Evolutionary conservation across 2,329 filamentous ascomycete genomes (phyloP), one percentile per base, ranked within the genome.

Genomic region (Pseudogymnoascus sp.): DNA sequence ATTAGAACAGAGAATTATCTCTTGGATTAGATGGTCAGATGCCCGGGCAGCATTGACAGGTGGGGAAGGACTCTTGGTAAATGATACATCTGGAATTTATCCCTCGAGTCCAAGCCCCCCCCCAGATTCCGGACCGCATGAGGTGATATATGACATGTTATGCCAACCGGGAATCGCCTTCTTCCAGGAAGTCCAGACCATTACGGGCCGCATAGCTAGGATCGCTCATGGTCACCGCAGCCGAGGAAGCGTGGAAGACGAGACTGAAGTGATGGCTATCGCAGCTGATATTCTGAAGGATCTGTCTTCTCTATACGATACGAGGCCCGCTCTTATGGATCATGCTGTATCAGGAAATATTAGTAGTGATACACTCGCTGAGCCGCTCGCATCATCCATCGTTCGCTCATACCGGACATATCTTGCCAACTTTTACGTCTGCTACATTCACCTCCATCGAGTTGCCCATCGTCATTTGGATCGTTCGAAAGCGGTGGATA

Each of bases 121-220:
- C 28, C 50, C 50, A 2, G 50, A 56, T 19, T 56, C 50, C 50
- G 50, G 50, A 6, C 50, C 14, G 78, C 50, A 82, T 41, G 79
- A 83, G 46, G 77, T 80, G 1, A 71, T 84, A 0, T 83, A 82
- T 63, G 79, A 83, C 65, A 76, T 82, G 0, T 70, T 84, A 4
- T 82, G 82, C 65, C 78, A 82, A 11, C 81, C 81, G 0, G 81
- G 81, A 0, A 78, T 82, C 16, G 74, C 80, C 1, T 84, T 84
- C 69, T 84, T 81, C 66, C 81, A 84, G 61, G 82, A 83, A 65
- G 80, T 84, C 0, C 82, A 82, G 68, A 81, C 78, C 38, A 82
- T 84, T 68, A 82, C 82, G 72, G 81, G 82, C 2, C 76, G 80
- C 4, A 82, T 84, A 56, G 80, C 81, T 6, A 78, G 79, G 62